These are phyloP conservation scores for Aspergillus sparsus DNA, from an alignment of 495 filamentous ascomycete genomes.

Conservation along the genomic window DNA sequence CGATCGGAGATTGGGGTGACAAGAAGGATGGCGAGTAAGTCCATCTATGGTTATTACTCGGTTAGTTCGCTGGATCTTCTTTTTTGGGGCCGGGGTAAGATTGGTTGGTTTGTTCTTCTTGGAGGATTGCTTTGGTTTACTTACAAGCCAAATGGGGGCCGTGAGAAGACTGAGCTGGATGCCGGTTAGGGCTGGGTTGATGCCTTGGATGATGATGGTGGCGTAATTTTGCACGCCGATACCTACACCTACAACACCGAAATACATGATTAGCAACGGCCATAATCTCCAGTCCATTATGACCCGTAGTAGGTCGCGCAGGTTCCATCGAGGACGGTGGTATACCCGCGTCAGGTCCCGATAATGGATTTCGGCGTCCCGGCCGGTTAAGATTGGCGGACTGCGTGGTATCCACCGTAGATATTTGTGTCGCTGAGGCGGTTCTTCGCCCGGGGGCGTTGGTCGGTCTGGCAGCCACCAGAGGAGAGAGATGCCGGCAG, in stretches of 20 bases:
- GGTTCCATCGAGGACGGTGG: slow-evolving; percentile 65
- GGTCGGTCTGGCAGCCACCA: slow-evolving; percentile 93
- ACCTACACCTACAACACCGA: slow-evolving; percentile 89
- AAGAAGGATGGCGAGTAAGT: slow-evolving; percentile 83
- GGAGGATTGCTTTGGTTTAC: slow-evolving; percentile 23
- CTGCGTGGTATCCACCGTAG: slow-evolving; percentile 64
- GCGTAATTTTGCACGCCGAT: slow-evolving; percentile 87
- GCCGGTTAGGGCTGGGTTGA: slow-evolving; percentile 68
- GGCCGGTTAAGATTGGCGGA: slow-evolving; percentile 69
- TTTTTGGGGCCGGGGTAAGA: neutral
- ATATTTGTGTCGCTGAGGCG: slow-evolving; percentile 37
- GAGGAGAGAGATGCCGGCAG: slow-evolving; percentile 69
- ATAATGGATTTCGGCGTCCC: slow-evolving; percentile 82
- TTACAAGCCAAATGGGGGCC: slow-evolving; percentile 88
- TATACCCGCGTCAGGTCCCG: slow-evolving; percentile 82
- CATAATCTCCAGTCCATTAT: slow-evolving; percentile 83
- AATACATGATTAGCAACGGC: slow-evolving; percentile 88
- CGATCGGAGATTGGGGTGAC: slow-evolving; percentile 84
- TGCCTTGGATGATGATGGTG: slow-evolving; percentile 79
- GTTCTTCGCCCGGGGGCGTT: slow-evolving; percentile 59
- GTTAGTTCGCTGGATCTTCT: neutral
- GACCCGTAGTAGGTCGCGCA: slow-evolving; percentile 65
- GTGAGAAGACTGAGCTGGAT: slow-evolving; percentile 79
- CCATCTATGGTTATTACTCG: slow-evolving; percentile 55
- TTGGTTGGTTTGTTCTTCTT: neutral